Evolutionary conservation across 257 asterid species (phyloP).

Genomic region (Solanum pinnatisectum): DNA sequence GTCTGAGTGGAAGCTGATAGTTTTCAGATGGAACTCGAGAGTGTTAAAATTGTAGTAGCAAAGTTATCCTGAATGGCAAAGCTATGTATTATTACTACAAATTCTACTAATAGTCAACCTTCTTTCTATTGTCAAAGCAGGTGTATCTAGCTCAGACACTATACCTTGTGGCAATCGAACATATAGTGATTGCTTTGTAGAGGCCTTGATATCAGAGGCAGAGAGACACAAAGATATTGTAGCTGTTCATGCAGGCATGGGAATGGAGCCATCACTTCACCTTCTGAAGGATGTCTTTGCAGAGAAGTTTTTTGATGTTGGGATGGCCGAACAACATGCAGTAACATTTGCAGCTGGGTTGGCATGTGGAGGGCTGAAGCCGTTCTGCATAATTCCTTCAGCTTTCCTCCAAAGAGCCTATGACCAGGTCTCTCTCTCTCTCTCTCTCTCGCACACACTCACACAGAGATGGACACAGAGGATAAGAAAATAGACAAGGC

Average conservation of each 20-base stretch:
- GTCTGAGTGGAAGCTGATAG: neutral
- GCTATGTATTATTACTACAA: neutral
- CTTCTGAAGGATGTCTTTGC: slow-evolving; percentile 36
- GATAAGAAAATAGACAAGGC: neutral
- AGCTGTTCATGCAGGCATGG: slow-evolving; percentile 88
- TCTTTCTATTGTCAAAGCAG: slow-evolving; percentile 18
- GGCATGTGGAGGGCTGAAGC: slow-evolving; percentile 77
- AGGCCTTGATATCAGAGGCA: slow-evolving; percentile 59
- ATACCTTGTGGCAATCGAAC: slow-evolving; percentile 30
- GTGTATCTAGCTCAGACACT: slow-evolving; percentile 11
- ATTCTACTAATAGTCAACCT: neutral
- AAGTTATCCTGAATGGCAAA: neutral
- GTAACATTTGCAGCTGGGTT: slow-evolving; percentile 89
- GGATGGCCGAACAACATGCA: slow-evolving; percentile 99
- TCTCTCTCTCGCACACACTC: neutral
- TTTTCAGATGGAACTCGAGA: neutral
- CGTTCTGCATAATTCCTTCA: slow-evolving; percentile 80
- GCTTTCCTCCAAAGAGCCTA: slow-evolving; percentile 86
- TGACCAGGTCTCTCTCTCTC: slow-evolving; percentile 51
- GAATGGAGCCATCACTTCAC: slow-evolving; percentile 65
- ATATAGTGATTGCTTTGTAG: slow-evolving; percentile 55
- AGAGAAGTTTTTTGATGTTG: slow-evolving; percentile 66
- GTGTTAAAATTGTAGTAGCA: neutral
- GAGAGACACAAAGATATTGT: slow-evolving; percentile 62
- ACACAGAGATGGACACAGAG: neutral